Conservation (phyloP, 768 basidiomycete species). For the Lentinula boryana region DNA sequence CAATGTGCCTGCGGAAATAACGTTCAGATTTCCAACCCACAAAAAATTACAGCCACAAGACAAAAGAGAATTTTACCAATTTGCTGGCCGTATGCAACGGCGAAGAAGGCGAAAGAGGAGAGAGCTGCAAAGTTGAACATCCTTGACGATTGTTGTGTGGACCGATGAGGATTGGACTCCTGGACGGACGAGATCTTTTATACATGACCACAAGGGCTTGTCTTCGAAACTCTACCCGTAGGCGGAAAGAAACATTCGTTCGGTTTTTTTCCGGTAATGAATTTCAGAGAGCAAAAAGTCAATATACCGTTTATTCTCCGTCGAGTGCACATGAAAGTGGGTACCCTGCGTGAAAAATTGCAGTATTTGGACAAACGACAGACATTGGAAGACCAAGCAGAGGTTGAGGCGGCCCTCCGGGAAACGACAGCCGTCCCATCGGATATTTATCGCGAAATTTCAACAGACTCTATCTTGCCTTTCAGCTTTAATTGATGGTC, state of each 20-base stretch:
- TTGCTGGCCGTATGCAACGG: conserved; percentile 8
- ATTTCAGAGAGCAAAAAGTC: background rate
- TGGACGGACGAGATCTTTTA: background rate
- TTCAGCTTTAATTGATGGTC: background rate
- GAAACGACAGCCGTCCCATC: background rate
- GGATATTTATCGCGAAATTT: background rate
- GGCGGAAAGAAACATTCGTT: background rate
- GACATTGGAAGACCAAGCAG: background rate
- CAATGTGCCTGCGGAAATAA: conserved; percentile 20
- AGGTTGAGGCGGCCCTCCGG: background rate
- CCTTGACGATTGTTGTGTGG: background rate
- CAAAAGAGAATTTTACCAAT: background rate
- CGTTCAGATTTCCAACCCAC: background rate
- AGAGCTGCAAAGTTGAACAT: conserved; percentile 4
- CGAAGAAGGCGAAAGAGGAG: background rate
- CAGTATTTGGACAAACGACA: background rate
- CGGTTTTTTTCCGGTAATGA: background rate
- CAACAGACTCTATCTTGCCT: background rate
- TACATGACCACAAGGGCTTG: background rate
- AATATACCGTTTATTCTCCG: background rate
- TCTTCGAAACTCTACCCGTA: background rate
- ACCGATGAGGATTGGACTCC: background rate
- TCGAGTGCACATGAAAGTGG: background rate
- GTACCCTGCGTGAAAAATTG: background rate
- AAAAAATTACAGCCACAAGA: background rate